Evolutionary conservation across 345 rosid genomes (phyloP), one percentile per base, ranked within the genome.

Genomic region (Arabis alpina): DNA sequence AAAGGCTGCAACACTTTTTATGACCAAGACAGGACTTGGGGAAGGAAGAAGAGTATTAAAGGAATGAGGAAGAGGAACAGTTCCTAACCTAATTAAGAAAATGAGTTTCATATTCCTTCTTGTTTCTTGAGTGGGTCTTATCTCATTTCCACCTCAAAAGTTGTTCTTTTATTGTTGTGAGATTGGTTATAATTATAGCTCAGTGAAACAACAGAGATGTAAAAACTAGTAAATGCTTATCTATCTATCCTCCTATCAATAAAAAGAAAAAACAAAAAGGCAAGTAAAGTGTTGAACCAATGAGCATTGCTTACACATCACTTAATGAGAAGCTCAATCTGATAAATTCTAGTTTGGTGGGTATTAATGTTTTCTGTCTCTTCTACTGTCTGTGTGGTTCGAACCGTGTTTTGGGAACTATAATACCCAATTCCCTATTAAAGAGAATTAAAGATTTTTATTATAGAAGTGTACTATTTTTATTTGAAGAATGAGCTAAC

Each of bases 51-150:
- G 79, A 76, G 75, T 76, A 76, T 76, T 70, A 70, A 76, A 70
- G 75, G 79, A 76, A 76, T 76, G 62, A 76, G 28, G 71, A 76
- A 76, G 75, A 76, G 71, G 79, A 76, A 69, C 75, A 70, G 75
- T 66, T 76, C 61, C 50, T 70, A 76, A 56, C 79, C 71, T 76
- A 64, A 76, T 76, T 64, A 70, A 76, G 75, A 76, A 69, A 76
- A 70, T 70, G 49, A 13, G 15, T 64, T 74, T 48, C 66, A 70
- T 70, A 70, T 76, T 76, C 79, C 79, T 76, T 64, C 54, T 64
- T 51, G 67, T 54, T 75, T 75, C 54, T 75, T 75, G 58, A 75
- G 70, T 68, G 79, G 73, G 73, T 52, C 63, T 67, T 61, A 53
- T 74, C 74, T 44, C 0, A 61, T 54, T 54, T 41, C 60, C 70